Percentiles rank a stretch among this genome's conserved stretches.
Evolutionary conservation across 164 flowering plant genomes (phyloP).

Genomic region (Stephania yunnanensis): DNA sequence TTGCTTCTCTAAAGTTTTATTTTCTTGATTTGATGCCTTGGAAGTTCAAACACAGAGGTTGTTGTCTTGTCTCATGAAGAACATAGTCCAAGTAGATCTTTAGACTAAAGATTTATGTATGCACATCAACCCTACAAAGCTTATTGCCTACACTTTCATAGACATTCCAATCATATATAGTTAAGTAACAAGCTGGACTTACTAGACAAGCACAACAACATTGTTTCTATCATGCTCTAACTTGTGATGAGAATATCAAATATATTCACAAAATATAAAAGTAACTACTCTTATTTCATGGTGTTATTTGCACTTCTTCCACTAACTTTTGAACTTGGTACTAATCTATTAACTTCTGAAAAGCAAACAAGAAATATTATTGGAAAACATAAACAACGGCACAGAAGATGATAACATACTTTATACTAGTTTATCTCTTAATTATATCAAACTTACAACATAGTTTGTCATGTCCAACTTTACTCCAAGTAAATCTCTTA

Average conservation of each 20-base stretch:
- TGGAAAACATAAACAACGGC: slow-evolving; percentile 2
- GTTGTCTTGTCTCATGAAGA: not conserved
- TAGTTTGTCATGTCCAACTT: slow-evolving; percentile 79
- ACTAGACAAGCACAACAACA: not conserved
- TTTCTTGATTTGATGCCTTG: not conserved
- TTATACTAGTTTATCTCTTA: not conserved
- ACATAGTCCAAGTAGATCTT: not conserved
- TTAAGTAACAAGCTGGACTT: slow-evolving; percentile 1
- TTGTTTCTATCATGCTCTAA: not conserved
- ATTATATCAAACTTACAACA: slow-evolving; percentile 54
- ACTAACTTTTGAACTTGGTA: slow-evolving; percentile 52
- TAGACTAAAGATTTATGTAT: not conserved
- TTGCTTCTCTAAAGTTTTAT: too few relatives aligned
- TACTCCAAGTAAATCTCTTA: slow-evolving; percentile 85
- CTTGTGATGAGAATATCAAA: not conserved
- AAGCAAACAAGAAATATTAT: not conserved
- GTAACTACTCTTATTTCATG: not conserved
- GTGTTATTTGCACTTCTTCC: slow-evolving; percentile 34
- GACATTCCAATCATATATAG: not conserved
- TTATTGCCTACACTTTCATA: not conserved
- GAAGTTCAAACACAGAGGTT: too few relatives aligned
- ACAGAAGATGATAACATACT: not conserved
- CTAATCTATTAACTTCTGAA: slow-evolving; percentile 64
- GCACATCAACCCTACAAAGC: not conserved
- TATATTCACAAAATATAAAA: not conserved